phyloP scores from a whole-genome alignment of 116 monocot species.

The Cymodocea nodosa region DNA sequence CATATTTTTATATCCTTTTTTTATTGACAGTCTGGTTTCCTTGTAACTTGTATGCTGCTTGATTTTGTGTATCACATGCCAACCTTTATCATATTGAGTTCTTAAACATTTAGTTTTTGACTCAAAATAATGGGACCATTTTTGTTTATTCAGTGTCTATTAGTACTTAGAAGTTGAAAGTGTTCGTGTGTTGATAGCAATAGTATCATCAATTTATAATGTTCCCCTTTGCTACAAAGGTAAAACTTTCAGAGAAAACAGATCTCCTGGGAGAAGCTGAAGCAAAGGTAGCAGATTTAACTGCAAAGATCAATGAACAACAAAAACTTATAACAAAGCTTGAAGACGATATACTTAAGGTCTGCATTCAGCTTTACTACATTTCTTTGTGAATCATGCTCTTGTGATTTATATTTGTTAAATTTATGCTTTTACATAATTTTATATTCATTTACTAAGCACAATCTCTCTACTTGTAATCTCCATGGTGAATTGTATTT shows the following conservation, averaged over 20 bases:
- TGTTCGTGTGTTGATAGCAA: not conserved
- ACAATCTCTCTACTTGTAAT: too few species aligned
- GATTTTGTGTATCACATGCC: too few species aligned
- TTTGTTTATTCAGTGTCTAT: too few species aligned
- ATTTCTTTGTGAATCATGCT: not conserved
- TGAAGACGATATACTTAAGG: conserved; percentile 98
- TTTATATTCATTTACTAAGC: not conserved
- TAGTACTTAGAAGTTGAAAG: too few species aligned
- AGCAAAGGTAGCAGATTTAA: conserved; percentile 51
- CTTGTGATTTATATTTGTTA: not conserved
- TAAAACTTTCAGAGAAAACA: conserved; percentile 81
- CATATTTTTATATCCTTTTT: not conserved
- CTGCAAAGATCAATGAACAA: conserved; percentile 73
- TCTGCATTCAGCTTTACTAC: conserved; percentile 6
- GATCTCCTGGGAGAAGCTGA: conserved; percentile 61
- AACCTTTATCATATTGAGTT: too few species aligned
- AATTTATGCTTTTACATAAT: not conserved
- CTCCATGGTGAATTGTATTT: not conserved
- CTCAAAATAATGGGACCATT: too few species aligned
- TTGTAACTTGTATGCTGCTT: not conserved
- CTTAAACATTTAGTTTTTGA: too few species aligned
- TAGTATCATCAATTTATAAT: not conserved
- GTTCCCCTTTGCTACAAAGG: conserved; percentile 27
- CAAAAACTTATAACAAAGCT: conserved; percentile 85
- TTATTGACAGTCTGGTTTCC: not conserved